Evolutionary conservation across 805 yeast genomes (phyloP).

Genomic region (Zygosaccharomyces bailii): DNA sequence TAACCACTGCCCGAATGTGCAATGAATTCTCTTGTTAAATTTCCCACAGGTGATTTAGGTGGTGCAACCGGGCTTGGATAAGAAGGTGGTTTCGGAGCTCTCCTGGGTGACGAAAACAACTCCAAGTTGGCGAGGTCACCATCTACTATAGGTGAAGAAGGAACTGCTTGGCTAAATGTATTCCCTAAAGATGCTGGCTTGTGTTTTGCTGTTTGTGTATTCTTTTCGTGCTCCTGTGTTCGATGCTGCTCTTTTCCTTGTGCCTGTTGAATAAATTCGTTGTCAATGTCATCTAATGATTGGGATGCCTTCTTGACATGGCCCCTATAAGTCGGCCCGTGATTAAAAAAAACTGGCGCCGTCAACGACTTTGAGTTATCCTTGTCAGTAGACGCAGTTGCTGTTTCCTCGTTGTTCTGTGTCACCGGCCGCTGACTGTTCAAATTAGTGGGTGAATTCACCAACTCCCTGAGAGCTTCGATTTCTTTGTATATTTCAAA

Average conservation of each 20-base stretch:
- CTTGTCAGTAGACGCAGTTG: background rate
- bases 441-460: background rate
- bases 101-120: slow-evolving; percentile 62
- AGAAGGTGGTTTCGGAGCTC: slow-evolving; percentile 67
- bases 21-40: slow-evolving; percentile 8
- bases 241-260: background rate
- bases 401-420: background rate
- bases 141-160: slow-evolving; percentile 20
- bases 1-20: slow-evolving; percentile 17
- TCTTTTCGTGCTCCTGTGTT: background rate
- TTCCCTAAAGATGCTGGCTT: slow-evolving; percentile 18
- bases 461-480: slow-evolving; percentile 50
- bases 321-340: slow-evolving; percentile 20
- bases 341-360: slow-evolving; percentile 42
- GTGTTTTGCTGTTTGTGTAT: slow-evolving; percentile 2
- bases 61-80: slow-evolving; percentile 43
- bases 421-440: slow-evolving; percentile 1
- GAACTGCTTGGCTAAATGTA: slow-evolving; percentile 9
- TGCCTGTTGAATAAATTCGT: background rate
- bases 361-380: slow-evolving; percentile 32
- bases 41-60: slow-evolving; percentile 31
- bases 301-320: slow-evolving; percentile 23
- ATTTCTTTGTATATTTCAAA: slow-evolving; percentile 89
- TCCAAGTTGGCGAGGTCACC: slow-evolving; percentile 18
- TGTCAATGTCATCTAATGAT: slow-evolving; percentile 24